These are phyloP conservation scores for Paecilomyces sp. DNA, from an alignment of 2,329 filamentous ascomycete species.

Conservation along the genomic window DNA sequence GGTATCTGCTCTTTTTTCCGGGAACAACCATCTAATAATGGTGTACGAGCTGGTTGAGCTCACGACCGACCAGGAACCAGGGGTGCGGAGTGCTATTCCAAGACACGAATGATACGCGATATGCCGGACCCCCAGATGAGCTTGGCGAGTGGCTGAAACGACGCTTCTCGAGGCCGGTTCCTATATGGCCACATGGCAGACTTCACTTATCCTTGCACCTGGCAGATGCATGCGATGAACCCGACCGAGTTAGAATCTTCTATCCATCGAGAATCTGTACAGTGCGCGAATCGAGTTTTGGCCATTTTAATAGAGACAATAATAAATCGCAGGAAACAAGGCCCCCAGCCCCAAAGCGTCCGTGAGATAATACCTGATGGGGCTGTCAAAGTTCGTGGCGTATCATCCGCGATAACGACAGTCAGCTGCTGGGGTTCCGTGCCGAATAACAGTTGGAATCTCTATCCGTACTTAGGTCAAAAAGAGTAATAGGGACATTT, in stretches of 20 bases:
- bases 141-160: constrained; percentile 2
- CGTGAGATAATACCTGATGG: neutral
- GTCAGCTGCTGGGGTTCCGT: neutral
- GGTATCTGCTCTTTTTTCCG: neutral
- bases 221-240: neutral
- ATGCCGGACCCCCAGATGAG: neutral
- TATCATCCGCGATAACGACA: neutral
- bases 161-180: neutral
- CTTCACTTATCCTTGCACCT: neutral
- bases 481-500: neutral
- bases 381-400: neutral
- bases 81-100: neutral
- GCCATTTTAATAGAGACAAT: neutral
- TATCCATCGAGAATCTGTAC: neutral
- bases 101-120: neutral
- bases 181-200: constrained; percentile 1
- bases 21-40: neutral
- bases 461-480: neutral
- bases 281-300: neutral
- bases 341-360: neutral
- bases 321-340: neutral
- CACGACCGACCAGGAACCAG: neutral
- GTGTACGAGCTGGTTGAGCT: neutral
- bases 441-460: neutral
- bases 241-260: neutral